These are phyloP conservation scores for Leptosphaerulina australis DNA, from an alignment of 2,329 filamentous ascomycete genomes.

Conservation along the genomic window DNA sequence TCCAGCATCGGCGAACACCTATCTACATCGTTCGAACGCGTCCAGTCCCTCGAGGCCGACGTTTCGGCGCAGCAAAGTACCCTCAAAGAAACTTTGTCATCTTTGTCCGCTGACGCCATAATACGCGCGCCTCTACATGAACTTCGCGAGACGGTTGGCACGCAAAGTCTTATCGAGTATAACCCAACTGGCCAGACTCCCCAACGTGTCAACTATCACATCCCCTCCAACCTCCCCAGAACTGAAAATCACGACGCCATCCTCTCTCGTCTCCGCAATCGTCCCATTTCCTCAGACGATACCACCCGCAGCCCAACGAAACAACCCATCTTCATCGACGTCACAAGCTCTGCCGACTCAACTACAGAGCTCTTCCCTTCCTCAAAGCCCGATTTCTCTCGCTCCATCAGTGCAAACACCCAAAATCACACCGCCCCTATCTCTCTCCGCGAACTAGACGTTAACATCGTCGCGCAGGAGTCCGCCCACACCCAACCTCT, in stretches of 20 bases:
- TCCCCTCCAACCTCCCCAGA: constrained; percentile 76
- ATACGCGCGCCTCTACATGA: constrained; percentile 72
- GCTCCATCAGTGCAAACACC: constrained; percentile 33
- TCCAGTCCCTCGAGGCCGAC: constrained; percentile 71
- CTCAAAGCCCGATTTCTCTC: constrained; percentile 33
- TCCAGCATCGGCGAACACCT: constrained; percentile 73
- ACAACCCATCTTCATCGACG: constrained; percentile 60
- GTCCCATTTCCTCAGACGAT: constrained; percentile 37
- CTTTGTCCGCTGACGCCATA: constrained; percentile 60
- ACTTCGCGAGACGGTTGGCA: constrained; percentile 72
- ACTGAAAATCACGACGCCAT: constrained; percentile 69
- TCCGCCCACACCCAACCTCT: constrained; percentile 38
- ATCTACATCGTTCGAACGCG: constrained; percentile 68
- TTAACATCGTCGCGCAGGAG: constrained; percentile 51
- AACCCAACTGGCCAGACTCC: constrained; percentile 85
- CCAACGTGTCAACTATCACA: constrained; percentile 79
- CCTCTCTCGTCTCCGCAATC: constrained; percentile 55
- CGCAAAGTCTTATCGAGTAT: constrained; percentile 76
- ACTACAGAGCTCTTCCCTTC: constrained; percentile 37
- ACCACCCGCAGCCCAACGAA: constrained; percentile 54
- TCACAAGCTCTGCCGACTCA: constrained; percentile 46
- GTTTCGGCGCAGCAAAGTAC: constrained; percentile 66
- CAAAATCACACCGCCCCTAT: constrained; percentile 31
- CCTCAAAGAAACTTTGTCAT: constrained; percentile 66
- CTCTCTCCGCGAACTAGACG: constrained; percentile 56